These are phyloP conservation scores for Lipomyces starkeyi DNA, from an alignment of 805 yeast genomes.

Conservation along the genomic window DNA sequence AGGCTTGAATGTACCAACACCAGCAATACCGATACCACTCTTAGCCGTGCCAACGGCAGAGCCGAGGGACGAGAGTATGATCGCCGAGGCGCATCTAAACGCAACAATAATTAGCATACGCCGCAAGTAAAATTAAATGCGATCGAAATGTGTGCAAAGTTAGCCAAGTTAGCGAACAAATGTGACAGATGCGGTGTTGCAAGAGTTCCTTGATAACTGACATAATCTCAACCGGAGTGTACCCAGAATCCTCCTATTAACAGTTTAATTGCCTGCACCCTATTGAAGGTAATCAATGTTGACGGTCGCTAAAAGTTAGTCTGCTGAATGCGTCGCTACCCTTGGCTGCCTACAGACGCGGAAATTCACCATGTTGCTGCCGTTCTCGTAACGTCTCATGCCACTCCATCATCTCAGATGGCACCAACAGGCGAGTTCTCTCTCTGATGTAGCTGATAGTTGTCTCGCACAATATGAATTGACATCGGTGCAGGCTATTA, in stretches of 20 bases:
- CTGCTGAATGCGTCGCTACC: neutral
- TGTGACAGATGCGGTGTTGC: neutral
- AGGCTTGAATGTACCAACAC: constrained; percentile 97
- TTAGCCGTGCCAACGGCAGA: constrained; percentile 99
- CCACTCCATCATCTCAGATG: too few species aligned
- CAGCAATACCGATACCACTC: constrained; percentile 97
- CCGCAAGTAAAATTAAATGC: neutral
- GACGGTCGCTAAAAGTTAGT: neutral
- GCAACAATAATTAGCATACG: neutral
- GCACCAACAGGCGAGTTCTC: neutral
- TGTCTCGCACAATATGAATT: neutral
- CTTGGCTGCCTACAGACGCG: too few species aligned
- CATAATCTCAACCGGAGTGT: neutral
- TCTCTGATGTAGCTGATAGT: neutral
- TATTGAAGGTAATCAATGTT: too few species aligned
- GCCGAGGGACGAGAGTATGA: constrained; percentile 96
- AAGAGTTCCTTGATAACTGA: neutral
- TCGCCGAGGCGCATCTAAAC: constrained; percentile 88
- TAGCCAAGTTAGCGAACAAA: neutral
- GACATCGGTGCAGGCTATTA: neutral
- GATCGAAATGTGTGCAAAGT: constrained; percentile 31
- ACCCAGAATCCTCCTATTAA: neutral
- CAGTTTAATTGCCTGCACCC: neutral
- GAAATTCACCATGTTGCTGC: too few species aligned
- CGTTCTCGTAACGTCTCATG: too few species aligned